phyloP scores from a whole-genome alignment of 1,284 basidiomycete species.

The Tremellales sp. region DNA sequence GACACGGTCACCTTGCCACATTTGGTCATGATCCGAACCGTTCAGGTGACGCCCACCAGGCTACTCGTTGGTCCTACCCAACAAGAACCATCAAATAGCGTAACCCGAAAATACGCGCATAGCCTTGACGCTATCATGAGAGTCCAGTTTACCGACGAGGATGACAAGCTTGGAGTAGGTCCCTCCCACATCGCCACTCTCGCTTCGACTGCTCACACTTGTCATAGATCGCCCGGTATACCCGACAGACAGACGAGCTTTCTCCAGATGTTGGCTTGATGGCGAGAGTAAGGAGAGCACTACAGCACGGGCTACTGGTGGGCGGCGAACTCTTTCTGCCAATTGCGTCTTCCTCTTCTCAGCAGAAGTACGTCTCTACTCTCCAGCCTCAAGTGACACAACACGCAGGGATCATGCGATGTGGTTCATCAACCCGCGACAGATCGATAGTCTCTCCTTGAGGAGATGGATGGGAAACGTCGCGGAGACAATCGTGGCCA shows the following conservation, averaged over 20 bases:
- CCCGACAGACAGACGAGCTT: slow-evolving; percentile 31
- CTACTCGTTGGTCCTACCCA: slow-evolving; percentile 43
- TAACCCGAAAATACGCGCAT: slow-evolving; percentile 38
- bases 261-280: slow-evolving; percentile 36
- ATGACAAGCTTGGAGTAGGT: slow-evolving; percentile 40
- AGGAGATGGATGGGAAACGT: slow-evolving; percentile 41
- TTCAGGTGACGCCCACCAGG: slow-evolving; percentile 46
- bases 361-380: slow-evolving; percentile 38
- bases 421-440: slow-evolving; percentile 43
- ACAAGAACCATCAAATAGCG: slow-evolving; percentile 46
- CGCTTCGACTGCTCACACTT: slow-evolving; percentile 10
- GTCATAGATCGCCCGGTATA: slow-evolving; percentile 33
- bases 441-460: slow-evolving; percentile 34
- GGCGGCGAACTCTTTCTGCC: slow-evolving; percentile 39
- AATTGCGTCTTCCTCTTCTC: slow-evolving; percentile 41
- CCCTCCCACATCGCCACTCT: too few relatives aligned
- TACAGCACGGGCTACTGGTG: slow-evolving; percentile 40
- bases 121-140: slow-evolving; percentile 43
- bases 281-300: slow-evolving; percentile 42
- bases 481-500: slow-evolving; percentile 45
- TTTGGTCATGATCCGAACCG: slow-evolving; percentile 39
- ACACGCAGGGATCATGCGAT: slow-evolving; percentile 42
- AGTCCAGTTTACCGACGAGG: slow-evolving; percentile 47
- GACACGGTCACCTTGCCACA: slow-evolving; percentile 21
- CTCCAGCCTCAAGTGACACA: slow-evolving; percentile 8